Evolutionary conservation across 1,284 basidiomycete genomes (phyloP), one percentile per base, ranked within the genome.

Genomic region (Mycena citricolor): DNA sequence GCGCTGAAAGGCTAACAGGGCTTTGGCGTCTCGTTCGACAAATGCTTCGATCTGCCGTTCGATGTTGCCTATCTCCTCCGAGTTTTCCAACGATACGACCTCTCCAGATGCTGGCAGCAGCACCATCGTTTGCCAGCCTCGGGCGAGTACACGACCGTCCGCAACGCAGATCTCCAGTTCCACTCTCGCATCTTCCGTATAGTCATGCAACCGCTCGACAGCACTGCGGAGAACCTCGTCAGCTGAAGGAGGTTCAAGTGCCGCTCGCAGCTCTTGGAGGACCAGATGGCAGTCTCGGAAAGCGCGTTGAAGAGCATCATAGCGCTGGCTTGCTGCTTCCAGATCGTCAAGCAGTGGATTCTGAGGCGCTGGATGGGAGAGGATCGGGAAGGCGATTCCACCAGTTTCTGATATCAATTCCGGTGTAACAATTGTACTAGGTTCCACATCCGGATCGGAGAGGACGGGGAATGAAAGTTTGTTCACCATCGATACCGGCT

Each of bases 81-180:
- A 50, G 20, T 50, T 47, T 6, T 43, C 32, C 1, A 49, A 38
- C 31, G 17, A 28, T 3, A 32, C 36, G 33, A 38, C 29, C 8
- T 26, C 32, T 20, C 22, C 75, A 11, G 74, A 73, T 28, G 77
- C 72, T 26, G 90, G 71, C 14, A 73, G 71, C 8, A 91, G 66
- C 12, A 91, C 64, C 16, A 52, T 30, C 1, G 86, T 83, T 56
- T 86, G 81, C 52, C 84, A 90, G 1, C 90, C 89, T 7, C 75
- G 74, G 8, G 72, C 70, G 1, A 86, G 71, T 8, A 92, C 73
- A 25, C 78, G 77, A 54, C 90, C 89, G 61, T 94, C 90, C 1
- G 87, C 79, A 12, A 86, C 68, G 16, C 81, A 81, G 38, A 94
- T 93, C 66, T 94, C 90, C 14, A 93, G 69, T 59, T 93, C 90